Evolutionary conservation across 352 stramenopile species (phyloP).

Genomic region (Phytophthora nicotianae): DNA sequence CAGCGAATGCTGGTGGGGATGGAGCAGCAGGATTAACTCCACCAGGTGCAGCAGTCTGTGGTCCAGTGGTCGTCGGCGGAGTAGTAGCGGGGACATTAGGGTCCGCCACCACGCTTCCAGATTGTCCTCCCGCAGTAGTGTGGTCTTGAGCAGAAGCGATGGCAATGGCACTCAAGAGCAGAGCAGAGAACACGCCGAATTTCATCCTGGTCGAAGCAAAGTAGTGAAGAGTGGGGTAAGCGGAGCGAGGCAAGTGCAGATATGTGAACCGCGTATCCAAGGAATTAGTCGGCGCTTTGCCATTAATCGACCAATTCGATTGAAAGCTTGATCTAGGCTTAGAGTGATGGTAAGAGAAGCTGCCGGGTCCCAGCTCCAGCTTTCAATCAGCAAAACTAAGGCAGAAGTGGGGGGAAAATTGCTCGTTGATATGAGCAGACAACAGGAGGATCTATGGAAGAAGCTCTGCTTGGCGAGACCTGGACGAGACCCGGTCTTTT

Average conservation of each 20-base stretch:
- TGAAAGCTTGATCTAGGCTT: constrained; percentile 2
- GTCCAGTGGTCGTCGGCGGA: constrained; percentile 3
- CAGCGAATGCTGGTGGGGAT: constrained; percentile 4
- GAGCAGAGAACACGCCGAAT: constrained; percentile 8
- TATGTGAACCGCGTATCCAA: constrained; percentile 3
- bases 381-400: constrained; percentile 6
- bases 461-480: no score
- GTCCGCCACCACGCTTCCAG: constrained; percentile 23
- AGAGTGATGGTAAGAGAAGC: constrained; percentile 10
- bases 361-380: constrained; percentile 13
- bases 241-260: constrained; percentile 21
- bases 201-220: constrained; percentile 12
- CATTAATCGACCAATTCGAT: constrained; percentile 24
- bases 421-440: constrained; percentile 1
- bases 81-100: constrained; percentile 5
- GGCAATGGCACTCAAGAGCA: constrained; percentile 17
- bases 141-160: constrained; percentile 30
- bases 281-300: background rate
- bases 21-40: constrained; percentile 2
- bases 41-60: background rate
- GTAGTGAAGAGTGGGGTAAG: constrained; percentile 6
- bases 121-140: constrained; percentile 22
- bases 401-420: no score
- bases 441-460: constrained; percentile 3
- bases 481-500: background rate